A percentile compares a stretch with the other conserved stretches of the same genome.
Conservation (phyloP, 345 rosid species). For the Eucalyptus shirleyi region DNA sequence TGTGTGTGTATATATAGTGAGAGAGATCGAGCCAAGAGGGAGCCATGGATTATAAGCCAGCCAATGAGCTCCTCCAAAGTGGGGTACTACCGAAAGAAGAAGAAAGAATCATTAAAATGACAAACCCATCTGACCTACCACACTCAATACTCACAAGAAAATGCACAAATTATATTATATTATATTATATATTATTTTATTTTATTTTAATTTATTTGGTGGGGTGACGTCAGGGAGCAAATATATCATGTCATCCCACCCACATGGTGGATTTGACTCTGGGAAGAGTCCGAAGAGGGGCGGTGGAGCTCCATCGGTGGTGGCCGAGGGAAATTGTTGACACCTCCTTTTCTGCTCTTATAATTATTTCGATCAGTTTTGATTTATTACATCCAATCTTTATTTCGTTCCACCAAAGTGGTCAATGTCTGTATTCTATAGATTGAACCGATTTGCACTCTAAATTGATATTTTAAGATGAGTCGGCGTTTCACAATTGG, state of each 20-base stretch:
- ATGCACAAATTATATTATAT: not conserved
- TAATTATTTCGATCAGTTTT: not conserved
- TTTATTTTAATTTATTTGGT: not conserved
- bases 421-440: not conserved
- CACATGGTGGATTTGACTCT: not conserved
- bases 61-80: not conserved
- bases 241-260: not conserved
- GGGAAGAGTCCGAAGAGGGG: not conserved
- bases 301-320: not conserved
- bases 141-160: not conserved
- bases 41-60: not conserved
- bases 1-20: not conserved
- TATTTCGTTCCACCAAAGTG: not conserved
- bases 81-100: not conserved
- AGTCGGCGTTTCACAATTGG: not conserved
- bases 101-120: not conserved
- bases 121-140: not conserved
- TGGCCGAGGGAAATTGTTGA: not conserved
- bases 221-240: constrained; percentile 1
- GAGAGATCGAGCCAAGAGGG: not conserved
- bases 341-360: not conserved
- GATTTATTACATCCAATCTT: not conserved
- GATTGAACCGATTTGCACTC: not conserved
- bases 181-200: not conserved
- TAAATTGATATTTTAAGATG: not conserved